Base-by-base conservation (phyloP, 768 basidiomycete genomes). In the Boletus subcaerulescens region DNA sequence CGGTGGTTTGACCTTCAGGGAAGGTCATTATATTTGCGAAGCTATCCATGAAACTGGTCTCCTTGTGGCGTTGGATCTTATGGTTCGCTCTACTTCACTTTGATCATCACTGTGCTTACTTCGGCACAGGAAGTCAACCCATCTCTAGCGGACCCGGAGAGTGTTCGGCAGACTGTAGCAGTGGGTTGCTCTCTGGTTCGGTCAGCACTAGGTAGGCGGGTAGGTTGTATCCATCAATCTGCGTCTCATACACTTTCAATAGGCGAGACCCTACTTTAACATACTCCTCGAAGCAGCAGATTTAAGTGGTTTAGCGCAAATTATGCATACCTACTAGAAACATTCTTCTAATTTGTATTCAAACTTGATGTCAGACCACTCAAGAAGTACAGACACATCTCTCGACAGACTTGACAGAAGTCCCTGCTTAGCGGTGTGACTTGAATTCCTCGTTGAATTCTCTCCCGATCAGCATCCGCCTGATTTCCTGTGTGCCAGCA, bases 21-120 rank as follows among this genome's bases (percentile, higher is more conserved):
- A 99, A 69, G 96, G 95, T n/a, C 97, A 98, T 73, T 98, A 95
- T 70, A 94, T 96, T 64, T 93, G 91, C 60, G 94, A 98, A 73
- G 87, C 90, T 6, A 82, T 98, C 41, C 84, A 85, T 57, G 94
- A 97, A 76, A 98, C 95, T 6, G 94, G 94, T 7, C 80, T 89
- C 54, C 81, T 99, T 18, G 94, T 97, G 24, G 92, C 87, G 0
- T 74, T 98, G 22, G 96, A 99, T 73, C 77, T 99, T 58, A 95
- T 99, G 94, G 94, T 89, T 57, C 45, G 82, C 69, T 20, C 32
- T 18, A 12, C 41, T 12, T 50, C 46, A 39, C 44, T 42, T n/a
- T 33, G 7, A 20, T 38, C 26, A 14, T 22, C 39, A 33, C 20
- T 33, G 11, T 26, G 7, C 62, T 68, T 32, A 66, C 29, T 41